Conservation (phyloP, 2,329 filamentous ascomycete genomes). For the Neopestalotiopsis sp. region DNA sequence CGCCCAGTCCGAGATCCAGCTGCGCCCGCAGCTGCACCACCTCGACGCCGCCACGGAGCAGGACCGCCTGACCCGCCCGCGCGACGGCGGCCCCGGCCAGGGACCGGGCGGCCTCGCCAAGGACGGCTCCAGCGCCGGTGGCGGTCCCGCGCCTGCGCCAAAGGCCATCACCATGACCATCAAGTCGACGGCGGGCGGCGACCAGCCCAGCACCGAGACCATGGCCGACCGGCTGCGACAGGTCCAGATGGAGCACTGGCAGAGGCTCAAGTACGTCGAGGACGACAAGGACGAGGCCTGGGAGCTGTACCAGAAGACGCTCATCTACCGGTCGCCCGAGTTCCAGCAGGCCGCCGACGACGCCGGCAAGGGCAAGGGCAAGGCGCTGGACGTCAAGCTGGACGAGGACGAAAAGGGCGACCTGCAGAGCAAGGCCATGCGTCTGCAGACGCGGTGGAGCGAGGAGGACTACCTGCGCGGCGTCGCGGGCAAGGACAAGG, state of each 20-base stretch:
- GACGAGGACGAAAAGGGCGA: constrained; percentile 25
- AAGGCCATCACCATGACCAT: constrained; percentile 82
- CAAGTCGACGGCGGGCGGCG: constrained; percentile 74
- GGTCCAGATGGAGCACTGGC: constrained; percentile 86
- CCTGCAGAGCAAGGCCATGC: constrained; percentile 23
- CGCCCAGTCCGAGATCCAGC: constrained; percentile 80
- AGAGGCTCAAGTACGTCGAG: constrained; percentile 77
- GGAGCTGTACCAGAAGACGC: constrained; percentile 74
- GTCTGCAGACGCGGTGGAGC: constrained; percentile 33
- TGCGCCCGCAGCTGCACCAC: constrained; percentile 92
- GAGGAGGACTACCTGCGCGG: constrained; percentile 36
- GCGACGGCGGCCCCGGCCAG: constrained; percentile 40
- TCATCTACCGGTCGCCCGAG: constrained; percentile 56
- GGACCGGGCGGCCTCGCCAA: constrained; percentile 34
- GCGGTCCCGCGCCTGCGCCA: constrained; percentile 60
- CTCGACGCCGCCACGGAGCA: constrained; percentile 83
- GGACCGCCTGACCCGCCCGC: constrained; percentile 55
- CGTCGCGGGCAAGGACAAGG: constrained; percentile 34
- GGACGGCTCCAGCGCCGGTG: constrained; percentile 33
- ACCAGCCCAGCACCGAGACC: constrained; percentile 68
- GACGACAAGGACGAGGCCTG: constrained; percentile 80
- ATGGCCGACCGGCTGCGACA: constrained; percentile 76
- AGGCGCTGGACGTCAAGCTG: constrained; percentile 20
- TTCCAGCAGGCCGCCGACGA: constrained; percentile 15
- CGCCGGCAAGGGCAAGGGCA: constrained; percentile 29